These are phyloP conservation scores for Cercospora sojina DNA, from an alignment of 2,329 filamentous ascomycete genomes.

Conservation along the genomic window DNA sequence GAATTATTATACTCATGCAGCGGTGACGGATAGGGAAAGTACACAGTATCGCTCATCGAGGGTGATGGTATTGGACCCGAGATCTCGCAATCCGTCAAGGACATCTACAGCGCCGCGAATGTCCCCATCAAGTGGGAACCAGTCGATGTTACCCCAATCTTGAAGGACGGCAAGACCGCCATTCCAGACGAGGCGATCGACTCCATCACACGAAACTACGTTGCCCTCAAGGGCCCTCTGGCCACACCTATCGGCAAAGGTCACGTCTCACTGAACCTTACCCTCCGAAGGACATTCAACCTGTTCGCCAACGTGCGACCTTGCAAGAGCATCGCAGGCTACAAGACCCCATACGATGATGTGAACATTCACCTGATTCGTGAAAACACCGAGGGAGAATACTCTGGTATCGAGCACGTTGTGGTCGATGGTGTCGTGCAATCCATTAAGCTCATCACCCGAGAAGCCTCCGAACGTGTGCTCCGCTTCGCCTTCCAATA, in stretches of 20 bases:
- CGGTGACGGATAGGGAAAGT: constrained; percentile 69
- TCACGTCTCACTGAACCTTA: constrained; percentile 98
- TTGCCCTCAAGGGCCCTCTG: constrained; percentile 96
- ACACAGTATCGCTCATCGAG: constrained; percentile 94
- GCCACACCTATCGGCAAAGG: constrained; percentile 98
- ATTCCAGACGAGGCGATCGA: constrained; percentile 91
- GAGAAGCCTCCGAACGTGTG: constrained; percentile 90
- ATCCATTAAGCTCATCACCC: constrained; percentile 99
- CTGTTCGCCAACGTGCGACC: constrained; percentile 99
- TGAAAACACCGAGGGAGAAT: constrained; percentile 99
- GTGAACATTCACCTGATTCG: constrained; percentile 97
- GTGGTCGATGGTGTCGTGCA: constrained; percentile 97
- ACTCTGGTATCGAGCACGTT: constrained; percentile 98
- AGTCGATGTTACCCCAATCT: constrained; percentile 87
- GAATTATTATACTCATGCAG: constrained; percentile 11
- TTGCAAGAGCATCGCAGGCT: constrained; percentile 93
- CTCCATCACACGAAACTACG: constrained; percentile 92
- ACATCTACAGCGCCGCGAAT: constrained; percentile 94
- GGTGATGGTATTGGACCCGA: constrained; percentile 96
- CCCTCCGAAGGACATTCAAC: constrained; percentile 98
- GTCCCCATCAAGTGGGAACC: constrained; percentile 97
- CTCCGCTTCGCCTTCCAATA: constrained; percentile 98
- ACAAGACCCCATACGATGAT: constrained; percentile 96
- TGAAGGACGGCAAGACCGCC: constrained; percentile 93
- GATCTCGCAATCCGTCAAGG: constrained; percentile 96